Percentiles rank a stretch among this genome's conserved stretches.
These are phyloP conservation scores for Aspergillus cejpii DNA, from an alignment of 2,329 filamentous ascomycete species.

Conservation along the genomic window DNA sequence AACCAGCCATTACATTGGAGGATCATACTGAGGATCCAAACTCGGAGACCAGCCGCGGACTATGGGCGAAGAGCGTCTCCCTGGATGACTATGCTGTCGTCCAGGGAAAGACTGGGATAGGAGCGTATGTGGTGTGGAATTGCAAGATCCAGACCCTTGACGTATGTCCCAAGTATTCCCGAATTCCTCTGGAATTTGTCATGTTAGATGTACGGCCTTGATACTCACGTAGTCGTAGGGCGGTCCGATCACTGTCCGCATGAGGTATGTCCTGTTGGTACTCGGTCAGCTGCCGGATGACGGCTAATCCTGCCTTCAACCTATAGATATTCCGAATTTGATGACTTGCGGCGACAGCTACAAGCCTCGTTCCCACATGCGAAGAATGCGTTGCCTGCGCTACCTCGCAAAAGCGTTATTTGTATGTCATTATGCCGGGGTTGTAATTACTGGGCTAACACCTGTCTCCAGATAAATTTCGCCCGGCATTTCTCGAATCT, in stretches of 20 bases:
- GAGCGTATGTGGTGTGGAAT: conserved; percentile 95
- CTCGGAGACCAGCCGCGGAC: conserved; percentile 50
- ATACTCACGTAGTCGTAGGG: conserved; percentile 38
- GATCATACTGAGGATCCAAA: conserved; percentile 56
- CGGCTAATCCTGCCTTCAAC: conserved; percentile 15
- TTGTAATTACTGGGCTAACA: conserved; percentile 7
- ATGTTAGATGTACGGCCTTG: not conserved
- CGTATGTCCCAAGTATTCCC: conserved; percentile 46
- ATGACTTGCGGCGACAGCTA: conserved; percentile 67
- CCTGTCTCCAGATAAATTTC: conserved; percentile 54
- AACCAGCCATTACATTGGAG: conserved; percentile 52
- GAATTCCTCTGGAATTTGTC: not conserved
- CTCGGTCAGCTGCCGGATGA: not conserved
- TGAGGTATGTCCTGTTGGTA: conserved; percentile 42
- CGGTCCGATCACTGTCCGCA: conserved; percentile 52
- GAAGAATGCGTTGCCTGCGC: conserved; percentile 72
- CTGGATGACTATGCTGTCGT: conserved; percentile 59
- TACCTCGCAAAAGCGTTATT: conserved; percentile 87
- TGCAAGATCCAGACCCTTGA: conserved; percentile 79
- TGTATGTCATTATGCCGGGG: conserved; percentile 48
- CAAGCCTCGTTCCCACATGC: conserved; percentile 77
- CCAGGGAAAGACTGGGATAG: conserved; percentile 54
- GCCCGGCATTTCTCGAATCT: conserved; percentile 76
- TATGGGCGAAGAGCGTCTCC: conserved; percentile 57
- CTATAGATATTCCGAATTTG: conserved; percentile 81